phyloP scores from a whole-genome alignment of 176 grass and related monocot genomes.

The Guadua angustifolia region DNA sequence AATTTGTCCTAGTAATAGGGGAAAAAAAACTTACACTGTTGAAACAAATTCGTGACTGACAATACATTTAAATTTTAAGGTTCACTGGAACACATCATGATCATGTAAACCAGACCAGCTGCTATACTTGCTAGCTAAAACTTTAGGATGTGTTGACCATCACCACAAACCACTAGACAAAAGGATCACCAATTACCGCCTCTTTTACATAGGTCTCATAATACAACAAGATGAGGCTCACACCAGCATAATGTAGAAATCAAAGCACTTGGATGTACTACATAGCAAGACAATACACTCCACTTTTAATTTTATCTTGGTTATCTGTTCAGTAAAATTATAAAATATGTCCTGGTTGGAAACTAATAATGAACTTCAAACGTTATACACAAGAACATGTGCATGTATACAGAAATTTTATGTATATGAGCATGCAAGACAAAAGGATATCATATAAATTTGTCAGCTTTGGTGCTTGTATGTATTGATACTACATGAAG shows the following conservation, averaged over 20 bases:
- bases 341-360: conserved; percentile 11
- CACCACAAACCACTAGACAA: conserved; percentile 15
- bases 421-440: conserved; percentile 6
- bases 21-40: conserved; percentile 12
- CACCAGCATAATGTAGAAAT: background rate
- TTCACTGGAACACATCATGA: background rate
- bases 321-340: conserved; percentile 22
- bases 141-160: background rate
- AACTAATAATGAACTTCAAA: conserved; percentile 33
- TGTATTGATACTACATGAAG: conserved; percentile 30
- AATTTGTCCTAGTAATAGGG: background rate
- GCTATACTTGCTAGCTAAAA: conserved; percentile 1
- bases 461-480: background rate
- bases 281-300: conserved; percentile 13
- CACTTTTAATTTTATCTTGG: background rate
- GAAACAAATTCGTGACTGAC: conserved; percentile 3
- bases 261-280: conserved; percentile 16
- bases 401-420: background rate
- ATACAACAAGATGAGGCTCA: background rate
- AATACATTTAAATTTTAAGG: conserved; percentile 12
- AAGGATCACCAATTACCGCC: background rate
- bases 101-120: background rate
- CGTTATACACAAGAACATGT: background rate
- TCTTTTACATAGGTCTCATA: background rate
- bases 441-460: background rate